Conservation (phyloP, 2,329 filamentous ascomycete species). For the Taxawa tesnikishii region DNA sequence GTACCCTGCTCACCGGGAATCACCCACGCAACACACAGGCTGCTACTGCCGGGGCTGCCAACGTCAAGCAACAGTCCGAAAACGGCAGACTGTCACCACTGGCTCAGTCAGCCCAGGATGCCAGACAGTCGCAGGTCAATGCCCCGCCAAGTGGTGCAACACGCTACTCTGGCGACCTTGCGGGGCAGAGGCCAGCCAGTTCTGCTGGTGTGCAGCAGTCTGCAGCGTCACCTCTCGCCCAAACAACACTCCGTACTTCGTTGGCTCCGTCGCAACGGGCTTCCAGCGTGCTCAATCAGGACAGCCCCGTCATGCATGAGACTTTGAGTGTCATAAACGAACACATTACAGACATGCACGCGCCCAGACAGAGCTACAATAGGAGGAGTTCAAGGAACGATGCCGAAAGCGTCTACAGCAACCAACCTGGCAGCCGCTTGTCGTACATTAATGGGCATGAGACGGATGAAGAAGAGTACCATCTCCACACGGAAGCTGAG, state of each 20-base stretch:
- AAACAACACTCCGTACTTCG: slow-evolving; percentile 12
- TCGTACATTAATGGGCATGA: slow-evolving; percentile 93
- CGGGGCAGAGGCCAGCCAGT: slow-evolving; percentile 8
- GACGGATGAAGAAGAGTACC: slow-evolving; percentile 83
- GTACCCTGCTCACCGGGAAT: slow-evolving; percentile 12
- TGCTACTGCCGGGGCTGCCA: not conserved
- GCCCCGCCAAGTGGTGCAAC: too few species aligned
- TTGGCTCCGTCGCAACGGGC: slow-evolving; percentile 7
- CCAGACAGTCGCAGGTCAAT: too few species aligned
- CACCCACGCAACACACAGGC: slow-evolving; percentile 2
- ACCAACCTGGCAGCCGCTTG: slow-evolving; percentile 52
- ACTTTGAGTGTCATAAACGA: slow-evolving; percentile 94
- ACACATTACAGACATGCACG: slow-evolving; percentile 80
- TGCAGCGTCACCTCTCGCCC: slow-evolving; percentile 7
- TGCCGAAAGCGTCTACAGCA: slow-evolving; percentile 76
- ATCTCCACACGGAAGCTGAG: slow-evolving; percentile 55
- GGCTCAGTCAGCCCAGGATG: too few species aligned
- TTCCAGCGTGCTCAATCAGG: not conserved
- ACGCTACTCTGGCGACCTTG: not conserved
- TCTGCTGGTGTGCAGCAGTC: slow-evolving; percentile 1
- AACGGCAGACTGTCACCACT: too few species aligned
- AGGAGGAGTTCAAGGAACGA: slow-evolving; percentile 41
- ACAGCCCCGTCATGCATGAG: slow-evolving; percentile 77
- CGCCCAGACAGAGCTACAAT: slow-evolving; percentile 43
- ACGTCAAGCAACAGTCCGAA: too few species aligned